Percentiles rank a stretch among this genome's conserved stretches.
Conservation (phyloP, 371 early-diverging fungal genomes). For the Thermomucor indicae-seudaticae region DNA sequence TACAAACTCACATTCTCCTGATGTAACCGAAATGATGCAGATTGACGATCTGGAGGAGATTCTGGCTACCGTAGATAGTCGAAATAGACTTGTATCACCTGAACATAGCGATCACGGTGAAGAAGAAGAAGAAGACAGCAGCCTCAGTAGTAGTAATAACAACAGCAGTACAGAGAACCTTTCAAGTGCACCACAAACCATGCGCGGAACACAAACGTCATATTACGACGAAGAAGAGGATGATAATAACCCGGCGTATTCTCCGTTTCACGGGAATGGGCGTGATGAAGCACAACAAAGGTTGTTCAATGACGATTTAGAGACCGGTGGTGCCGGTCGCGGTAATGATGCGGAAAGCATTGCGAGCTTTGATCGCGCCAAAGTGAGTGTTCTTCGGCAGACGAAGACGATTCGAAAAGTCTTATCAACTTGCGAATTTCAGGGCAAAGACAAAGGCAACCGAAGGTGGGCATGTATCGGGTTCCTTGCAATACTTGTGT, state of each 20-base stretch:
- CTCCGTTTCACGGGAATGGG: constrained; percentile 1
- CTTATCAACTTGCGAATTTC: not conserved
- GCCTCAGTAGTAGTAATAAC: constrained; percentile 3
- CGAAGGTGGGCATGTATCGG: constrained; percentile 11
- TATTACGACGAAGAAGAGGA: constrained; percentile 4
- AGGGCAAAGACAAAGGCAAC: not conserved
- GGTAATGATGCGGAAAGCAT: not conserved
- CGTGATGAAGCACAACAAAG: constrained; percentile 12
- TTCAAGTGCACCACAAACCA: not conserved
- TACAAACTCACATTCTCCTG: constrained; percentile 6
- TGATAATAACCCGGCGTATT: not conserved
- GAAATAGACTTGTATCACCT: constrained; percentile 24
- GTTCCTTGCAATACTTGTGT: constrained; percentile 9
- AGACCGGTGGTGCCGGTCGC: constrained; percentile 2
- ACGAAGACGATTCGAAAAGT: not conserved
- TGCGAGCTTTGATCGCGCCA: not conserved
- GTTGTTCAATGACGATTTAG: constrained; percentile 10
- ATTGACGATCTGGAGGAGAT: constrained; percentile 25
- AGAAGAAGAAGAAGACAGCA: constrained; percentile 12
- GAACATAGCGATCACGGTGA: constrained; percentile 15
- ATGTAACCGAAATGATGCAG: constrained; percentile 32
- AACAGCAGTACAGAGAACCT: not conserved
- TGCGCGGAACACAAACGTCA: not conserved
- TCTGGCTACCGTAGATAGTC: constrained; percentile 23
- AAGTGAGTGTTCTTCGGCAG: not conserved